Evolutionary conservation across 345 rosid genomes (phyloP).

Genomic region (Pistacia vera): DNA sequence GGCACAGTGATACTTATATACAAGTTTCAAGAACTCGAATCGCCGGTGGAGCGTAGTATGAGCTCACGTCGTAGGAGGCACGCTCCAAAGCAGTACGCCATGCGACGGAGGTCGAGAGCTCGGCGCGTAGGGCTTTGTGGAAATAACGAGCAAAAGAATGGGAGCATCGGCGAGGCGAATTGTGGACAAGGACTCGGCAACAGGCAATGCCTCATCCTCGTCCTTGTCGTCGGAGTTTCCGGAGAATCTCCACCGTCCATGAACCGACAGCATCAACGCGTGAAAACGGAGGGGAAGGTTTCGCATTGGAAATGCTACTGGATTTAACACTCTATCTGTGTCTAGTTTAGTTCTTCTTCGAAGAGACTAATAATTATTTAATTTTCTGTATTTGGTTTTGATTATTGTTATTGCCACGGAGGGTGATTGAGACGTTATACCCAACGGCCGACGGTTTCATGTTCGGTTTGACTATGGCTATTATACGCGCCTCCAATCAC

Average conservation of each 20-base stretch:
- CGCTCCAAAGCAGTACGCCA: conserved; percentile 40
- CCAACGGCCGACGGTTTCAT: conserved; percentile 18
- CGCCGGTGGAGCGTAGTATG: conserved; percentile 40
- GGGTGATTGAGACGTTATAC: conserved; percentile 44
- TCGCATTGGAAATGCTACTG: conserved; percentile 28
- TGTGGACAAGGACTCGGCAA: conserved; percentile 30
- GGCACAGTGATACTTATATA: conserved; percentile 58
- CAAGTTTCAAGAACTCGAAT: conserved; percentile 71
- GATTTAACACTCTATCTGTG: conserved; percentile 18
- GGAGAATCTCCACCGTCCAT: conserved; percentile 38
- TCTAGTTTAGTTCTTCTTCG: conserved; percentile 4
- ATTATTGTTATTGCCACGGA: conserved; percentile 21
- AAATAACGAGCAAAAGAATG: conserved; percentile 58
- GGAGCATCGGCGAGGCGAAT: conserved; percentile 62
- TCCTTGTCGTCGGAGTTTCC: conserved; percentile 36
- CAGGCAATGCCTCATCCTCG: conserved; percentile 18
- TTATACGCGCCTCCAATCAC: conserved; percentile 4
- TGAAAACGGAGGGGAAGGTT: conserved; percentile 35
- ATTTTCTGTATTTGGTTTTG: conserved; percentile 7
- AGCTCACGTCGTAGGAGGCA: conserved; percentile 23
- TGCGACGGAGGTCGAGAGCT: conserved; percentile 54
- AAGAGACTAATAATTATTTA: conserved; percentile 20
- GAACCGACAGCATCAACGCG: conserved; percentile 34
- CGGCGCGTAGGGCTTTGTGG: conserved; percentile 70
- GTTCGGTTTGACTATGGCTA: not conserved